Evolutionary conservation across 2,329 filamentous ascomycete genomes (phyloP), one percentile per base, ranked within the genome.

Genomic region (Trichoderma cornu-damae): DNA sequence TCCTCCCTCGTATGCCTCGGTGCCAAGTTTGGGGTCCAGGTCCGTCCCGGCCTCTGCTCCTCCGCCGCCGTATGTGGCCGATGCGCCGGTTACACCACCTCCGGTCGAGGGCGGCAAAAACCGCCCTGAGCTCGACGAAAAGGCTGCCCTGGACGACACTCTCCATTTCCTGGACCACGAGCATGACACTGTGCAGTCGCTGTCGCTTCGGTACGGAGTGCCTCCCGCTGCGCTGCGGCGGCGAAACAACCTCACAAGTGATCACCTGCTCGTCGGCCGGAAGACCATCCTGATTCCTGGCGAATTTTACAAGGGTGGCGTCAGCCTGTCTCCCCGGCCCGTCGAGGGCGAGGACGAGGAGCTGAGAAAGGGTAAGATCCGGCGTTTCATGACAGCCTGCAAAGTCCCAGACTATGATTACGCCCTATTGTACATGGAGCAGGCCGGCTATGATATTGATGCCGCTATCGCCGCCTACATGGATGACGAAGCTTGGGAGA

Each of bases 341-440:
- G 65, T 89, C n/a, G 87, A 88, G 54, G 84, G 86, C 47, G 88
- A 90, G 67, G 86, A 88, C 44, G 88, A 90, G 65, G 86, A 89
- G 71, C 75, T 80, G 49, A 79, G 84, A 61, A 92, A 89, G 72
- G 78, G 75, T 16, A 86, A 85, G 67, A 79, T 93, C 32, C 78
- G 89, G 40, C 81, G 87, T 60, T 93, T 87, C 77, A 92, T 92
- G 89, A 84, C 90, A 2, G 78, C 79, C 1, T 89, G 86, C 72
- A 93, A 93, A 68, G 86, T 89, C 26, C 75, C 82, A 22, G 87
- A 92, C 76, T 92, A 85, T 73, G 86, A 90, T 67, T 77, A 90
- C 50, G 89, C 89, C 1, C 69, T 88, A 26, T 69, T 92, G 18
- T 94, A 94, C 69, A 77, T 94, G 42, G 81, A 90, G 65, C 85